Conservation (phyloP, 2,329 filamentous ascomycete genomes). For the Hypoxylon sp. region DNA sequence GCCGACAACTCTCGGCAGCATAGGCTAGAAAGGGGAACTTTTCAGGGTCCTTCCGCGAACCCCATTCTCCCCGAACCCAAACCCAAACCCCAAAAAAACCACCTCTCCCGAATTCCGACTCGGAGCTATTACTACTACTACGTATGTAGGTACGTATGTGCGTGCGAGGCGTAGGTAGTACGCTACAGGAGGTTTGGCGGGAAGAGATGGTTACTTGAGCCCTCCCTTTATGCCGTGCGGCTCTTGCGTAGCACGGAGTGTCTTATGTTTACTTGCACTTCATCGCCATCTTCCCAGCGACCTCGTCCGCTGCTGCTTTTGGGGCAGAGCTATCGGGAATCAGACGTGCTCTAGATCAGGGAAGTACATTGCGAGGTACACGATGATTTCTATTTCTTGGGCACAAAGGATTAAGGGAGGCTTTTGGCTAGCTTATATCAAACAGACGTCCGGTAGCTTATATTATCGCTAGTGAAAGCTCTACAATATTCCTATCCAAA, state of each 20-base stretch:
- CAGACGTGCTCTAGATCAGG: neutral
- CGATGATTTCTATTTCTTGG: neutral
- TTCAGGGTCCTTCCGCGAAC: conserved; percentile 27
- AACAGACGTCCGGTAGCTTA: neutral
- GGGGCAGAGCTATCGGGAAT: neutral
- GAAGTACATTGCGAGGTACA: neutral
- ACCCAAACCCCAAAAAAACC: neutral
- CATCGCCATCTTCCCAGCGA: neutral
- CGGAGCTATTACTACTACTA: conserved; percentile 11
- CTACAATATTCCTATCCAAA: neutral
- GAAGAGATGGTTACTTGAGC: conserved; percentile 20
- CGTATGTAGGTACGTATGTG: neutral
- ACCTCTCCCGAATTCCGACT: conserved; percentile 22
- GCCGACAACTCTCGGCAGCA: conserved; percentile 17
- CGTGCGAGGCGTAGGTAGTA: conserved; percentile 13
- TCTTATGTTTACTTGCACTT: conserved; percentile 34
- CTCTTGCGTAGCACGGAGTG: conserved; percentile 29
- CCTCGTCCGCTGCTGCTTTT: neutral
- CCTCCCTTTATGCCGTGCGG: conserved; percentile 29
- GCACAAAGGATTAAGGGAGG: neutral
- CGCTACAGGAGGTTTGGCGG: neutral
- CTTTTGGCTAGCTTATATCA: neutral
- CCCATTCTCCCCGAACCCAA: conserved; percentile 6
- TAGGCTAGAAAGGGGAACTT: conserved; percentile 31
- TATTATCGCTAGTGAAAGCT: neutral